A percentile compares a stretch with the other conserved stretches of the same genome.
These are phyloP conservation scores for Nissolia schottii DNA, from an alignment of 306 rosid genomes.

Conservation along the genomic window DNA sequence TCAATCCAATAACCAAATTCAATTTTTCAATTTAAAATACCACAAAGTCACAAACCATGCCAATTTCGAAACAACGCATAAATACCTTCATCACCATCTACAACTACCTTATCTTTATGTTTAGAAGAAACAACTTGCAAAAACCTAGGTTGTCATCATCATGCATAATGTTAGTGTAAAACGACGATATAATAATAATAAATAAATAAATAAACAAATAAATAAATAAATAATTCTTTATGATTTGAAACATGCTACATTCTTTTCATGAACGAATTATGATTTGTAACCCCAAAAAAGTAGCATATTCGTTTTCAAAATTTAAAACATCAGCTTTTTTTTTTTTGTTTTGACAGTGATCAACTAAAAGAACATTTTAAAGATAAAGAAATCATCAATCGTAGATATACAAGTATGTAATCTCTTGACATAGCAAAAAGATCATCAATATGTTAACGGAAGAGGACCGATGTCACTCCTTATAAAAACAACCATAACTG, in stretches of 20 bases:
- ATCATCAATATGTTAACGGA: background rate
- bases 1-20: background rate
- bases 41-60: background rate
- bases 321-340: too few relatives aligned
- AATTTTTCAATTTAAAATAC: background rate
- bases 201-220: too few relatives aligned
- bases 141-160: background rate
- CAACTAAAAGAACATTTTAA: too few relatives aligned
- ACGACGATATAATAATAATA: background rate
- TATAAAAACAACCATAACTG: background rate
- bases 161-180: background rate
- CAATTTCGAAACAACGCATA: background rate
- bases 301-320: background rate
- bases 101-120: background rate
- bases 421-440: background rate
- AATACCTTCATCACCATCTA: background rate
- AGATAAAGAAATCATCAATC: background rate
- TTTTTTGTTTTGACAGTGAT: too few relatives aligned
- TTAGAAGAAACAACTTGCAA: background rate
- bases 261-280: background rate
- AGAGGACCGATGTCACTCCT: too few relatives aligned
- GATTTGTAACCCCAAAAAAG: background rate
- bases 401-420: background rate
- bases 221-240: too few relatives aligned
- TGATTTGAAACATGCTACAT: background rate